Evolutionary conservation across 2,329 filamentous ascomycete genomes (phyloP).

Genomic region (Bipolaris cookei): DNA sequence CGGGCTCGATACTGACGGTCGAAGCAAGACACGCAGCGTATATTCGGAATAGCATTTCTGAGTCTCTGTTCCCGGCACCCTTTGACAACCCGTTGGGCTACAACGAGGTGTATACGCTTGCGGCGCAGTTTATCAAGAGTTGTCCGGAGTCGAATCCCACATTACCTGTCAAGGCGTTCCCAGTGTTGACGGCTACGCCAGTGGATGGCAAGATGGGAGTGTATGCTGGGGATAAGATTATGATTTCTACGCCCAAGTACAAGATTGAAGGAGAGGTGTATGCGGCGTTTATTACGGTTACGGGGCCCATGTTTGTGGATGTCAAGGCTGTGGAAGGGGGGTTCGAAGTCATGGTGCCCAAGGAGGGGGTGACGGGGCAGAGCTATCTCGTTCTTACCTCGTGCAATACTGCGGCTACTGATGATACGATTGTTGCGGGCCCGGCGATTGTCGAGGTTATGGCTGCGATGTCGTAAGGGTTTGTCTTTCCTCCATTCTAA

Average conservation of each 20-base stretch:
- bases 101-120: conserved; percentile 69
- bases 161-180: conserved; percentile 68
- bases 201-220: conserved; percentile 18
- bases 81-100: conserved; percentile 66
- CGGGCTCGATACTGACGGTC: conserved; percentile 68
- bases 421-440: conserved; percentile 35
- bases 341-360: conserved; percentile 27
- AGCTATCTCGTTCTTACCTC: conserved; percentile 34
- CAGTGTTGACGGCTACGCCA: conserved; percentile 49
- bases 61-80: conserved; percentile 61
- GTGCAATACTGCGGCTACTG: conserved; percentile 34
- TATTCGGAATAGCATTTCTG: conserved; percentile 57
- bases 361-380: conserved; percentile 34
- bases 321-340: conserved; percentile 22
- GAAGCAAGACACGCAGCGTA: conserved; percentile 70
- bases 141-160: conserved; percentile 63
- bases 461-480: conserved; percentile 3
- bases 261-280: conserved; percentile 31
- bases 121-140: conserved; percentile 64
- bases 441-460: conserved; percentile 33
- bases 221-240: conserved; percentile 24
- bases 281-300: conserved; percentile 34
- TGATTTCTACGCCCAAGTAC: conserved; percentile 23
- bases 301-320: conserved; percentile 30
- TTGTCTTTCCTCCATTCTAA: neutral